Evolutionary conservation across 2,329 filamentous ascomycete species (phyloP).

Genomic region (Bipolaris bicolor): DNA sequence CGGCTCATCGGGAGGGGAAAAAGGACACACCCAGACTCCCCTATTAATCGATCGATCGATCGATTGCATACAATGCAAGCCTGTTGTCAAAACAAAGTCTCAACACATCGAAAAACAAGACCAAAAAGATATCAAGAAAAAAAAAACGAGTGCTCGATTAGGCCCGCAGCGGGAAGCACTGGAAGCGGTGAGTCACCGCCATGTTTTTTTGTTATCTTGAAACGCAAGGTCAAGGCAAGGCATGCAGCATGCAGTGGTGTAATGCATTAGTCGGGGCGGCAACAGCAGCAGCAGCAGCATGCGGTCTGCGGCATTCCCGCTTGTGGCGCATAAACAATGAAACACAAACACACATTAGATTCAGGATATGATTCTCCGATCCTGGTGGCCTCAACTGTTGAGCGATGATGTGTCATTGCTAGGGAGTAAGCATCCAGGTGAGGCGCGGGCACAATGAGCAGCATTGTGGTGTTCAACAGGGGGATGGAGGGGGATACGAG

Average conservation of each 20-base stretch:
- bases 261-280: not conserved
- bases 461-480: not conserved
- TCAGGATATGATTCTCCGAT: not conserved
- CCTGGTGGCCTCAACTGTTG: not conserved
- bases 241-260: not conserved
- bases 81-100: not conserved
- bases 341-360: not conserved
- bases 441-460: not conserved
- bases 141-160: not conserved
- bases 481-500: not conserved
- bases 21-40: not conserved
- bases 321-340: not conserved
- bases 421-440: not conserved
- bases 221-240: not conserved
- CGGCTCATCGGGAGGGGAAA: not conserved
- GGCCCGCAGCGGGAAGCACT: not conserved
- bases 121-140: not conserved
- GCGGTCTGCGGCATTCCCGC: not conserved
- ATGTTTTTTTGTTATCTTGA: not conserved
- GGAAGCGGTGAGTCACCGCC: constrained; percentile 8
- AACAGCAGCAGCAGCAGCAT: not conserved
- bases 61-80: not conserved
- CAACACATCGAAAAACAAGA: not conserved
- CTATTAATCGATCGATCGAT: not conserved
- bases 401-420: not conserved